Evolutionary conservation across 2,329 filamentous ascomycete genomes (phyloP).

Genomic region (Exophiala sp.): DNA sequence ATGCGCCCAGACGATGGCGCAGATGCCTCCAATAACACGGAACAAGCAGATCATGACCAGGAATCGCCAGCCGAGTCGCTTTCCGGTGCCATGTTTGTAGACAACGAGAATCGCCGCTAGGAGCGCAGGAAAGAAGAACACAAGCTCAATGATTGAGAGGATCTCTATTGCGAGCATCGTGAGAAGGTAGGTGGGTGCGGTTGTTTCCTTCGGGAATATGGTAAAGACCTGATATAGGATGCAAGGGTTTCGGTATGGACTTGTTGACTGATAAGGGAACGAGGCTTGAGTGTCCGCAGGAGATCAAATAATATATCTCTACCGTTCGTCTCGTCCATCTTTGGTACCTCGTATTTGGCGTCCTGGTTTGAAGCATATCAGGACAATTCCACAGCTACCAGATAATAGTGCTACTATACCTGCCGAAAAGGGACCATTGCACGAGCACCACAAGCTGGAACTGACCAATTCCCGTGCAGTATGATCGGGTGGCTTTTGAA

Average conservation of each 20-base stretch:
- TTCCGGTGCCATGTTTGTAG: conserved; percentile 38
- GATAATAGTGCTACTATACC: no score
- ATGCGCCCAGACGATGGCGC: conserved; percentile 50
- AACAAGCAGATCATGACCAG: conserved; percentile 52
- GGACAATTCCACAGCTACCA: no score
- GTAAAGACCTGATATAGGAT: not conserved
- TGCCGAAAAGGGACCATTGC: not conserved
- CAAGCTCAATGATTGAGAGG: conserved; percentile 33
- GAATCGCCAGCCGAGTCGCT: conserved; percentile 52
- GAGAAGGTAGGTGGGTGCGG: not conserved
- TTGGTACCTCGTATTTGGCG: no score
- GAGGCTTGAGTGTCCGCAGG: no score
- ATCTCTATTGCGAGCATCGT: conserved; percentile 20
- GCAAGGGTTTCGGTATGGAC: no score
- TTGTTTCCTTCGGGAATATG: not conserved
- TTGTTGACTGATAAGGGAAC: no score
- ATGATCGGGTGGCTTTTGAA: not conserved
- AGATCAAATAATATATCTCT: no score
- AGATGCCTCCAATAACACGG: conserved; percentile 49
- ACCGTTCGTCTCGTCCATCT: no score
- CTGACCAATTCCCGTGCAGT: not conserved
- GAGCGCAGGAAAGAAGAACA: conserved; percentile 37
- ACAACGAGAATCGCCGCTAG: conserved; percentile 33
- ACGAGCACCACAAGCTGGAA: not conserved
- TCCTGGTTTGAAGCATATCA: no score